These are phyloP conservation scores for Jatropha podagrica DNA, from an alignment of 441 rosid species.

Conservation along the genomic window DNA sequence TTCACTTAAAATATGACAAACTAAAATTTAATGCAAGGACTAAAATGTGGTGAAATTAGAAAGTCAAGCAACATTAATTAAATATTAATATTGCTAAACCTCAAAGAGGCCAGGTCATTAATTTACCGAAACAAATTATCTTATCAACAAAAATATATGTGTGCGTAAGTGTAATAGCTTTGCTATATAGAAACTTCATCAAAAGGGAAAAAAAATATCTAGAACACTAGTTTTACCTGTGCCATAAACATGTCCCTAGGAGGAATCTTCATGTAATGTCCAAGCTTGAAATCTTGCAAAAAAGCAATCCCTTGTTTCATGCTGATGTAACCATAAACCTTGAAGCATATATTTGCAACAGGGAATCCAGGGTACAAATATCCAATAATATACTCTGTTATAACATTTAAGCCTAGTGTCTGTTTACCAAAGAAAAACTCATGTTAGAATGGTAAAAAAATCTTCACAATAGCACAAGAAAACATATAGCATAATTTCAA, in stretches of 20 bases:
- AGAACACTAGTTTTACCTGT: constrained; percentile 44
- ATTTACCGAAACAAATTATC: too few relatives aligned
- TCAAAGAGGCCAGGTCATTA: too few relatives aligned
- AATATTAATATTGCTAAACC: too few relatives aligned
- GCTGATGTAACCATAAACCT: constrained; percentile 89
- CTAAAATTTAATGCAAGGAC: too few relatives aligned
- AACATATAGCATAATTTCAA: neutral
- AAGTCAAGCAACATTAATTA: too few relatives aligned
- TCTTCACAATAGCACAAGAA: neutral
- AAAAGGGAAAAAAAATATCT: too few relatives aligned
- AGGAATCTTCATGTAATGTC: constrained; percentile 97
- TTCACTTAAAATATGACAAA: too few relatives aligned
- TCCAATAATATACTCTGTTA: constrained; percentile 86
- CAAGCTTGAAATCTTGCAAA: constrained; percentile 93
- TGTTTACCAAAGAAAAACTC: constrained; percentile 25
- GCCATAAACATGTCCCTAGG: constrained; percentile 95
- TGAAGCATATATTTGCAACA: constrained; percentile 89
- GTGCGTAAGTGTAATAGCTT: too few relatives aligned
- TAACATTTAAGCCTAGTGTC: constrained; percentile 79
- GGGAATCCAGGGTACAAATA: constrained; percentile 90
- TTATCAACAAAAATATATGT: too few relatives aligned
- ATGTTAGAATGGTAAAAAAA: neutral
- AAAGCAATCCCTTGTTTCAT: constrained; percentile 77
- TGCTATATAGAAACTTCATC: too few relatives aligned
- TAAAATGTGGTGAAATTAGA: too few relatives aligned